These are phyloP conservation scores for Chernovozyma sophiae-reginae DNA, from an alignment of 1,139 yeast species.

Conservation along the genomic window DNA sequence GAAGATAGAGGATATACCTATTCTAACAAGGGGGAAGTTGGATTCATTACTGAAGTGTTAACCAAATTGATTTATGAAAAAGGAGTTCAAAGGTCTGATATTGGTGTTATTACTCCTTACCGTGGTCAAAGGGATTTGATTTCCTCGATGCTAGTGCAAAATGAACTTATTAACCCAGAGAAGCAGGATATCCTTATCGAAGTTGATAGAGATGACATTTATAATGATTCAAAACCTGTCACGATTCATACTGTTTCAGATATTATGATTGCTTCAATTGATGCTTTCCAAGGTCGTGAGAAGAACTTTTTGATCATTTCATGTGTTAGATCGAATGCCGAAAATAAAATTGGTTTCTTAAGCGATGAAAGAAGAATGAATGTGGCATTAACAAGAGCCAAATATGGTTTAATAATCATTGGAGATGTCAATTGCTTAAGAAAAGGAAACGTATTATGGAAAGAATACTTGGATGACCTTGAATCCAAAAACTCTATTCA, in stretches of 20 bases:
- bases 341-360: conserved; percentile 53
- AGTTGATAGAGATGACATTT: conserved; percentile 53
- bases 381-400: conserved; percentile 63
- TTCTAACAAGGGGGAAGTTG: conserved; percentile 50
- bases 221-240: conserved; percentile 45
- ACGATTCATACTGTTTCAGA: conserved; percentile 61
- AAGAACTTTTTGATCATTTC: conserved; percentile 56
- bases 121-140: conserved; percentile 68
- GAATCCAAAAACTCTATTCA: conserved; percentile 16
- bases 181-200: conserved; percentile 46
- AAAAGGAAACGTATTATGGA: conserved; percentile 51
- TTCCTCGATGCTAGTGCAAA: conserved; percentile 45
- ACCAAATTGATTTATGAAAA: conserved; percentile 51
- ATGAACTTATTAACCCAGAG: conserved; percentile 54
- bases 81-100: conserved; percentile 44
- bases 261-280: conserved; percentile 65
- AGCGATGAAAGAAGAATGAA: conserved; percentile 55
- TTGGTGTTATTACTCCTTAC: conserved; percentile 70
- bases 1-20: conserved; percentile 53
- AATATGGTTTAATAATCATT: conserved; percentile 49
- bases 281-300: conserved; percentile 67
- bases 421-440: conserved; percentile 54
- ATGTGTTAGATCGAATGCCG: conserved; percentile 54
- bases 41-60: conserved; percentile 41
- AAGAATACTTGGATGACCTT: conserved; percentile 37